Evolutionary conservation across 2,329 filamentous ascomycete genomes (phyloP), one percentile per base, ranked within the genome.

Genomic region (Diaporthe eres): DNA sequence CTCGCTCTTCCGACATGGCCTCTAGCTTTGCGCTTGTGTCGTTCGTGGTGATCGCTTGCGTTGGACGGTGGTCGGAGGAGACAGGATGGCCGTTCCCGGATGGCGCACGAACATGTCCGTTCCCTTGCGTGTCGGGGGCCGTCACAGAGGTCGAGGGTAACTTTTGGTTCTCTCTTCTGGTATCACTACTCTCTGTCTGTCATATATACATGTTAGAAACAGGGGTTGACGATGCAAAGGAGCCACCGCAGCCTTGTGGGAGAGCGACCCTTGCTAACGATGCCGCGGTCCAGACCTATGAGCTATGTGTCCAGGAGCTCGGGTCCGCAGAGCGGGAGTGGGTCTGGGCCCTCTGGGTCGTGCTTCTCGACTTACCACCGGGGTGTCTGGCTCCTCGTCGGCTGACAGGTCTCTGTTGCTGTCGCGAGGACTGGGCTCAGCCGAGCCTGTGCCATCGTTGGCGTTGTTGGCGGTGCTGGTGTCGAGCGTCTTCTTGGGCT

Each of bases 1-100:
- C 94, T 75, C 95, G 91, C 83, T 98, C 95, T 82, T 94, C 91
- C 76, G 94, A 92, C 86, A 98, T 93, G 71, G 93, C 93, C 81
- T 96, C 94, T 71, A 96, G 87, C 86, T 85, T 89, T 75, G 87
- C 86, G 72, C 85, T 84, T 42, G 88, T 87, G 76, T 88, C 85
- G 78, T 83, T 79, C 71, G 82, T 82, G 77, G 79, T 78, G 75
- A 79, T 63, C 67, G 55, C 77, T 77, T 75, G 80, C 77, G 79
- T 77, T 76, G 76, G 79, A 77, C 72, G 77, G 70, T 61, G 77
- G 77, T 76, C 74, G 74, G 81, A 77, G 74, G 79, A 75, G 73
- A 80, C 74, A 70, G 81, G 76, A 74, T 85, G 82, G 72, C 85
- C 84, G 79, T 88, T 87, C 77, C 83, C 82, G 15, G 79, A 80